These are phyloP conservation scores for Solanum piurae DNA, from an alignment of 257 asterid genomes.

Conservation along the genomic window DNA sequence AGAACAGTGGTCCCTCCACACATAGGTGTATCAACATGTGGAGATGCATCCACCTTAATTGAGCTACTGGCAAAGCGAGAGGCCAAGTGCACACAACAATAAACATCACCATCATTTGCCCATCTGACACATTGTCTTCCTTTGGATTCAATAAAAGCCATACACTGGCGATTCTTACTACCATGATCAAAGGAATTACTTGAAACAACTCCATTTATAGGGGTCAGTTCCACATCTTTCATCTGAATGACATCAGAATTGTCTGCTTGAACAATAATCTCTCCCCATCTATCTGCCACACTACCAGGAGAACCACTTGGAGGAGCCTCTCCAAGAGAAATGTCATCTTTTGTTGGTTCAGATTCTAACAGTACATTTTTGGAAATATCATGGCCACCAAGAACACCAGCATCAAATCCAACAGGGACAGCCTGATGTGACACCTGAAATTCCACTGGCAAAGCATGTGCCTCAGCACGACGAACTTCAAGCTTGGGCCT, in stretches of 20 bases:
- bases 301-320: slow-evolving; percentile 26
- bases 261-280: slow-evolving; percentile 54
- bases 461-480: slow-evolving; percentile 76
- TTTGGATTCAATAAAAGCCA: slow-evolving; percentile 83
- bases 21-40: slow-evolving; percentile 55
- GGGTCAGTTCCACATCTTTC: slow-evolving; percentile 40
- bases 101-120: slow-evolving; percentile 84
- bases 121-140: slow-evolving; percentile 94
- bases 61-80: slow-evolving; percentile 50
- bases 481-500: slow-evolving; percentile 97
- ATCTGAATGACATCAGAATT: slow-evolving; percentile 31
- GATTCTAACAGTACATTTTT: slow-evolving; percentile 29
- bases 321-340: slow-evolving; percentile 19
- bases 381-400: slow-evolving; percentile 28
- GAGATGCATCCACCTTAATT: slow-evolving; percentile 39
- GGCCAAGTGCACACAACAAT: slow-evolving; percentile 91
- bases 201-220: slow-evolving; percentile 23
- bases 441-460: slow-evolving; percentile 23
- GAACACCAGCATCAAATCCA: slow-evolving; percentile 38
- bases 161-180: slow-evolving; percentile 64
- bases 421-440: slow-evolving; percentile 42
- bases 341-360: slow-evolving; percentile 28
- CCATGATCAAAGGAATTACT: slow-evolving; percentile 35
- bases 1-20: slow-evolving; percentile 98
- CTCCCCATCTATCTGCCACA: slow-evolving; percentile 52